Evolutionary conservation across 179 eudicot genomes (phyloP), one percentile per base, ranked within the genome.

Genomic region (Heliamphora pulchella): DNA sequence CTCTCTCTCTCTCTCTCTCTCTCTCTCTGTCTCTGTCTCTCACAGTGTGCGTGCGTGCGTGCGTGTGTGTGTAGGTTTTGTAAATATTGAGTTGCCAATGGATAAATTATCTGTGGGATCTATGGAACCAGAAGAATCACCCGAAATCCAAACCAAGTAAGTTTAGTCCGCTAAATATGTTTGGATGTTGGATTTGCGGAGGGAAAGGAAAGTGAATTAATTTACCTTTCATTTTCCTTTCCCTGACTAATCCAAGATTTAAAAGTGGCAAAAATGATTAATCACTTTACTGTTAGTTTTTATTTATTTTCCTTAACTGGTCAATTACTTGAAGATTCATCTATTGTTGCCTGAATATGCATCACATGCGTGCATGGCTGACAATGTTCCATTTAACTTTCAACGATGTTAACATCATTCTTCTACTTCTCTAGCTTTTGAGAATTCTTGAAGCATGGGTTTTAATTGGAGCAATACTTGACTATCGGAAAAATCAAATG

Each of bases 21-120:
- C n/a, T n/a, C n/a, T n/a, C n/a, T n/a, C n/a, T n/a, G n/a, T n/a
- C n/a, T n/a, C n/a, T n/a, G n/a, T n/a, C n/a, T n/a, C n/a, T n/a
- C n/a, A n/a, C n/a, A n/a, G n/a, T n/a, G n/a, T n/a, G n/a, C n/a
- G n/a, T n/a, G n/a, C 0, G 31, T 31, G 31, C 0, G 31, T 31
- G 31, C 0, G 31, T 31, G 31, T 31, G 31, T 31, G 31, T 31
- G 2, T 8, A 83, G 86, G 74, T 43, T 53, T 46, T 73, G 81
- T 80, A 88, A 91, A 87, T 78, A 58, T 78, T 77, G 79, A 80
- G 2, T 79, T 91, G 70, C 91, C 88, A 47, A 63, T 89, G 71
- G 90, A 89, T 79, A 91, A 91, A 81, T 31, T 91, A 31, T 80
- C 86, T 13, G 5, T 69, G 17, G 79, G 67, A 7, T 66, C 78